Evolutionary conservation across 2,329 filamentous ascomycete species (phyloP).

Genomic region (Cercospora canescens): DNA sequence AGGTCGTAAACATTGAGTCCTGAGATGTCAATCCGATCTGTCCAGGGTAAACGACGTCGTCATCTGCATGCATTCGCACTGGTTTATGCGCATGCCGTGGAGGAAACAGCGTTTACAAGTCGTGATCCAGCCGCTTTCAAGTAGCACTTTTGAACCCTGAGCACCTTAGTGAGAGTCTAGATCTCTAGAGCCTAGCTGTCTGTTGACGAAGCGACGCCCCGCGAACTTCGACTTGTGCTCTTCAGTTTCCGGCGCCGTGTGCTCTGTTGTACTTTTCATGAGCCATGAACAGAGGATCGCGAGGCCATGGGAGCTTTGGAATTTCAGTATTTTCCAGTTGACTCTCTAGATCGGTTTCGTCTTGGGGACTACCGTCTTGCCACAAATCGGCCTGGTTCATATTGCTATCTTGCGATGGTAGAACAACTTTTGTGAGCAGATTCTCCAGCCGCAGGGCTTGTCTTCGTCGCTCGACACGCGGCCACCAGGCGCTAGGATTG

Average conservation of each 20-base stretch:
- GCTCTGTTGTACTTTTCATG: not conserved
- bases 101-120: too few species aligned
- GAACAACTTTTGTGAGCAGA: not conserved
- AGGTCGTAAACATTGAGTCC: too few species aligned
- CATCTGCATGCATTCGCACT: too few species aligned
- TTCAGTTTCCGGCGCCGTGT: not conserved
- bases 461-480: not conserved
- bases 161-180: too few species aligned
- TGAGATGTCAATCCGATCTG: too few species aligned
- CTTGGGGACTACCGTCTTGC: not conserved
- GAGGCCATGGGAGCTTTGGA: not conserved
- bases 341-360: not conserved
- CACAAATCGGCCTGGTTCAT: too few species aligned
- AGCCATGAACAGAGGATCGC: not conserved
- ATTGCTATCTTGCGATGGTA: not conserved
- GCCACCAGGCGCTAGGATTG: not conserved
- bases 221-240: not conserved
- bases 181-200: too few species aligned
- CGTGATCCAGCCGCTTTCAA: too few species aligned
- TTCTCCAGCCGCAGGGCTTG: not conserved
- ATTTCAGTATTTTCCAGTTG: not conserved
- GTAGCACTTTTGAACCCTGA: too few species aligned
- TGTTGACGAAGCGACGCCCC: not conserved
- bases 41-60: too few species aligned
- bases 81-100: too few species aligned